These are phyloP conservation scores for Linnemannia elongata DNA, from an alignment of 192 early-diverging fungal genomes.

Conservation along the genomic window DNA sequence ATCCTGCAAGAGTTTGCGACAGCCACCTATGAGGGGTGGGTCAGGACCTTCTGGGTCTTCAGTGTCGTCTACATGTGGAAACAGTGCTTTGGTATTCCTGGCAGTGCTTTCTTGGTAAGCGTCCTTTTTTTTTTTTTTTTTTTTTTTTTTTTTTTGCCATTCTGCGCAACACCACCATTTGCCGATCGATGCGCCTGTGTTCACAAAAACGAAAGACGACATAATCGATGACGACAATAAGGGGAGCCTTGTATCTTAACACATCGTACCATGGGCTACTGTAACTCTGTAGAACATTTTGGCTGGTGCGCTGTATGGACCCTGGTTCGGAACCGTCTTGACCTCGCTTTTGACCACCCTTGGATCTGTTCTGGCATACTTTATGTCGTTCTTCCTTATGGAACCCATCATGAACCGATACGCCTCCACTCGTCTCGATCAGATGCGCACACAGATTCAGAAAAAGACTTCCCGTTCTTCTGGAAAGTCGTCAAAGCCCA, in stretches of 20 bases:
- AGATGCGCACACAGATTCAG: slow-evolving; percentile 52
- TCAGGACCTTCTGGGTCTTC: slow-evolving; percentile 59
- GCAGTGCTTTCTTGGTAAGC: slow-evolving; percentile 64
- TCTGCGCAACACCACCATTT: not conserved
- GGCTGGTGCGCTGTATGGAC: slow-evolving; percentile 59
- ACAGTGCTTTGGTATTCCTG: slow-evolving; percentile 70
- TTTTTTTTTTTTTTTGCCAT: not conserved
- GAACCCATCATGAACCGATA: slow-evolving; percentile 54
- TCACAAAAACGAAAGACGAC: not conserved
- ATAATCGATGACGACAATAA: slow-evolving; percentile 1
- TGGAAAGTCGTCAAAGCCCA: not conserved
- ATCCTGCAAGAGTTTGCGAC: slow-evolving; percentile 61
- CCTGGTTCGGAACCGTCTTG: slow-evolving; percentile 53
- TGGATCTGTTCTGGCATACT: slow-evolving; percentile 55
- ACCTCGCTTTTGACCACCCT: slow-evolving; percentile 53
- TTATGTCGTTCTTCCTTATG: slow-evolving; percentile 57
- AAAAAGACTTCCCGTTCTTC: slow-evolving; percentile 41
- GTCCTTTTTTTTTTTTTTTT: too few species aligned
- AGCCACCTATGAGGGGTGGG: slow-evolving; percentile 57
- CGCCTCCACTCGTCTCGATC: slow-evolving; percentile 44
- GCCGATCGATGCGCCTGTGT: not conserved
- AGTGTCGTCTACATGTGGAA: slow-evolving; percentile 68
- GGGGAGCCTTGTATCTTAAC: not conserved
- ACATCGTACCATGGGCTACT: not conserved
- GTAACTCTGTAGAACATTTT: slow-evolving; percentile 46